Evolutionary conservation across 2,329 filamentous ascomycete genomes (phyloP).

Genomic region (Fusarium drepaniforme): DNA sequence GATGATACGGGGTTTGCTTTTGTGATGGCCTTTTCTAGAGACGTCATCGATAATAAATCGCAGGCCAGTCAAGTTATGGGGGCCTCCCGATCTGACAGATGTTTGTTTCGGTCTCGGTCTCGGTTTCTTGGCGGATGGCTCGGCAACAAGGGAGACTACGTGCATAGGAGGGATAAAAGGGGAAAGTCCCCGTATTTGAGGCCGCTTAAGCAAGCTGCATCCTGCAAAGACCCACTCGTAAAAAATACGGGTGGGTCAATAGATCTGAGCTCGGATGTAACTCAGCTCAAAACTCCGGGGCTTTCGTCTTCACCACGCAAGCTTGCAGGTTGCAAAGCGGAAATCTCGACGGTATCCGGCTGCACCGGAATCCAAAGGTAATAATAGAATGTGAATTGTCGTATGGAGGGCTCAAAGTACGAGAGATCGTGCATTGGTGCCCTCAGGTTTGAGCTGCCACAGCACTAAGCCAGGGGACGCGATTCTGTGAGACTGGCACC

Average conservation of each 20-base stretch:
- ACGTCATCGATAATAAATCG: neutral
- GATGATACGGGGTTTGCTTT: neutral
- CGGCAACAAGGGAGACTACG: neutral
- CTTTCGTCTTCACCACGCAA: neutral
- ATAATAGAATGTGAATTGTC: neutral
- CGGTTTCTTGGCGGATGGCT: neutral
- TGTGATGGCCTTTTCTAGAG: neutral
- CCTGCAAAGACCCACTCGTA: neutral
- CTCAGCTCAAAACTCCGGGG: neutral
- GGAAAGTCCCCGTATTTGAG: neutral
- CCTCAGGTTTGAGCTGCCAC: neutral
- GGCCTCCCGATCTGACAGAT: neutral
- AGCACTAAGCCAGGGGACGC: neutral
- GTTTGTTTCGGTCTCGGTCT: neutral
- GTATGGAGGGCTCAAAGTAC: neutral
- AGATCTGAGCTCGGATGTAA: neutral
- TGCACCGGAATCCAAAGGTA: neutral
- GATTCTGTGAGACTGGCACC: neutral
- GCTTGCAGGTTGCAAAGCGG: neutral
- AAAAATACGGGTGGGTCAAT: neutral
- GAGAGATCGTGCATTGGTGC: neutral
- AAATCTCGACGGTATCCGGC: neutral
- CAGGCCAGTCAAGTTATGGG: neutral
- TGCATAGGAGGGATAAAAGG: neutral
- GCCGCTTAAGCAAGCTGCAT: neutral